phyloP scores from a whole-genome alignment of 139 green algal species.

The Chlamydomonas eustigma region DNA sequence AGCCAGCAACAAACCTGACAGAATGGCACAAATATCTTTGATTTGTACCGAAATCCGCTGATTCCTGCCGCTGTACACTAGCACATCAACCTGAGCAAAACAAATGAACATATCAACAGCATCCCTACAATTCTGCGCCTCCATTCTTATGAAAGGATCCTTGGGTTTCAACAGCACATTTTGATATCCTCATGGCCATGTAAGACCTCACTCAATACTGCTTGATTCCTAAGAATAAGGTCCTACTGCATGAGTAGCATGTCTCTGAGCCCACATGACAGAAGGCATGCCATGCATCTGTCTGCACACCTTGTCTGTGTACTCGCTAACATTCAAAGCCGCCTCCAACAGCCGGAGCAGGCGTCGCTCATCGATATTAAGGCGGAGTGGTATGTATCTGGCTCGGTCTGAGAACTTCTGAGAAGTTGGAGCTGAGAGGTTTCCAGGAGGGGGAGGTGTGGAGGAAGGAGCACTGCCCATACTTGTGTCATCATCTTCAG shows the following conservation, averaged over 20 bases:
- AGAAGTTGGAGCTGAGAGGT: neutral
- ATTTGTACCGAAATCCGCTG: conserved; percentile 78
- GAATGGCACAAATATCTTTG: conserved; percentile 69
- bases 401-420: conserved; percentile 16
- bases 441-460: neutral
- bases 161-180: too few relatives aligned
- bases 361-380: conserved; percentile 69
- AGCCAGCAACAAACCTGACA: conserved; percentile 68
- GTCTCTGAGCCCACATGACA: too few relatives aligned
- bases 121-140: too few relatives aligned
- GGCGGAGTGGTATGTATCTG: conserved; percentile 56
- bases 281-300: too few relatives aligned
- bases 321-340: conserved; percentile 85
- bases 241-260: too few relatives aligned
- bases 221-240: too few relatives aligned
- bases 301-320: conserved; percentile 90
- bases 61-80: conserved; percentile 72
- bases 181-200: too few relatives aligned
- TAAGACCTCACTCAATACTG: too few relatives aligned
- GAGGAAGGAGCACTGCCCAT: conserved; percentile 3
- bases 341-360: conserved; percentile 82
- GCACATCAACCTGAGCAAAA: conserved; percentile 78
- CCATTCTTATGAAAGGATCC: too few relatives aligned
- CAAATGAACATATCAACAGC: too few relatives aligned
- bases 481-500: neutral